A percentile compares a stretch with the other conserved stretches of the same genome.
Conservation (phyloP, 2,329 filamentous ascomycete species). For the Colletotrichum neosansevieriae region DNA sequence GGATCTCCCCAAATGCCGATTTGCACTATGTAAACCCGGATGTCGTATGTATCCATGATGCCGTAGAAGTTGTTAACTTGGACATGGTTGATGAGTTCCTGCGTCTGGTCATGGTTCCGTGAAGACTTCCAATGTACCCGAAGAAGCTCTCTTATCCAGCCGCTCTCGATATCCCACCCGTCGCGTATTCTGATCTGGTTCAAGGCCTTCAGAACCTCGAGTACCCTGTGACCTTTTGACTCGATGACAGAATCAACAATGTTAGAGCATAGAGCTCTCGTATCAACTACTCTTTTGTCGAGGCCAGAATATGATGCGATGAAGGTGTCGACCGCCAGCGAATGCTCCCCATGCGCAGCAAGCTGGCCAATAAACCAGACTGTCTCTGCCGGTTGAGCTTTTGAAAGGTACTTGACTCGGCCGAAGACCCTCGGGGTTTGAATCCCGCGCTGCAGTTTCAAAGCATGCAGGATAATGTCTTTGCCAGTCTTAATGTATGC, state of each 20-base stretch:
- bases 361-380: conserved; percentile 32
- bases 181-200: conserved; percentile 19
- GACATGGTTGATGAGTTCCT: conserved; percentile 23
- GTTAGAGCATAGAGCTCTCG: conserved; percentile 12
- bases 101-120: conserved; percentile 6
- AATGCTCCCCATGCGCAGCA: background rate
- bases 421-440: conserved; percentile 10
- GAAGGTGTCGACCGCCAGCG: conserved; percentile 36
- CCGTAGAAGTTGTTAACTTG: conserved; percentile 27
- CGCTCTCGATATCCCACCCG: conserved; percentile 14
- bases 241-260: conserved; percentile 23
- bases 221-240: conserved; percentile 23
- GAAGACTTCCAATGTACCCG: conserved; percentile 23
- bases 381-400: conserved; percentile 1
- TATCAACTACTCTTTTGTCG: background rate
- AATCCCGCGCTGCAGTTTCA: background rate
- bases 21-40: conserved; percentile 32
- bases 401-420: conserved; percentile 9
- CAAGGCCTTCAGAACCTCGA: conserved; percentile 26
- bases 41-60: conserved; percentile 16
- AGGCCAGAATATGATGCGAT: conserved; percentile 12
- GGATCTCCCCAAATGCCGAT: conserved; percentile 31
- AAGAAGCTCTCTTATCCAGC: conserved; percentile 18
- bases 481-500: conserved; percentile 25
- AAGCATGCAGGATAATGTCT: conserved; percentile 9